A percentile compares a stretch with the other conserved stretches of the same genome.
Evolutionary conservation across 1,284 basidiomycete species (phyloP).

Genomic region (Leucoagaricus sp.): DNA sequence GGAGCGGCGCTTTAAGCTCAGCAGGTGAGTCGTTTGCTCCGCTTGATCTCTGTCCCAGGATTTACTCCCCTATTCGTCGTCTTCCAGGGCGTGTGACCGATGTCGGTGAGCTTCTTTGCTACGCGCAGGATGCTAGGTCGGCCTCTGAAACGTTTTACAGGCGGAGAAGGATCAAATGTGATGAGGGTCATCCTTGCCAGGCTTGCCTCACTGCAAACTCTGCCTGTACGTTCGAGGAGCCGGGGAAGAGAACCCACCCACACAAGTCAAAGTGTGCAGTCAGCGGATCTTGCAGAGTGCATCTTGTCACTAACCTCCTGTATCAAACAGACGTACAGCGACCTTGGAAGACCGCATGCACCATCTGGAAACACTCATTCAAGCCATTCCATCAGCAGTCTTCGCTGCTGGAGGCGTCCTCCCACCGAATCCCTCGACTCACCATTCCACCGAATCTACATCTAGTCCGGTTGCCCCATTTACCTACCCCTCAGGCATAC

Average conservation of each 20-base stretch:
- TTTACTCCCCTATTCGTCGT: conserved; percentile 16
- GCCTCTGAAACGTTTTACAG: conserved; percentile 36
- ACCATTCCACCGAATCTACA: conserved; percentile 33
- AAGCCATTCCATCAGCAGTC: conserved; percentile 77
- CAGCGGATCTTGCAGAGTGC: not conserved
- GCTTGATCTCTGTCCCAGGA: conserved; percentile 11
- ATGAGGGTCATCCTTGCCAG: conserved; percentile 84
- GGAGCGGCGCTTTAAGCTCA: conserved; percentile 80
- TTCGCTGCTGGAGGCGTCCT: conserved; percentile 58
- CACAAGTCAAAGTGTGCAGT: conserved; percentile 76
- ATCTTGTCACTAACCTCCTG: conserved; percentile 14
- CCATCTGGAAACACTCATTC: conserved; percentile 77
- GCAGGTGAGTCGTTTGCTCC: conserved; percentile 55
- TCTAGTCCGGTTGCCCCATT: conserved; percentile 57
- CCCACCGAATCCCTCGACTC: conserved; percentile 30
- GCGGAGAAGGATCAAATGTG: conserved; percentile 78
- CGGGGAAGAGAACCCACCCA: conserved; percentile 78
- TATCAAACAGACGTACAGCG: conserved; percentile 62
- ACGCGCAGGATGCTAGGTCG: not conserved
- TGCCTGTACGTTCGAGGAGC: conserved; percentile 81
- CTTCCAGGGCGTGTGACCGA: conserved; percentile 75
- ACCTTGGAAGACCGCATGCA: conserved; percentile 85
- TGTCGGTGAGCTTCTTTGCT: conserved; percentile 62
- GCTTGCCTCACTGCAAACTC: conserved; percentile 78
- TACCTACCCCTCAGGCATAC: conserved; percentile 50